phyloP scores from a whole-genome alignment of 208 protist species.

The Lotmaria passim region DNA sequence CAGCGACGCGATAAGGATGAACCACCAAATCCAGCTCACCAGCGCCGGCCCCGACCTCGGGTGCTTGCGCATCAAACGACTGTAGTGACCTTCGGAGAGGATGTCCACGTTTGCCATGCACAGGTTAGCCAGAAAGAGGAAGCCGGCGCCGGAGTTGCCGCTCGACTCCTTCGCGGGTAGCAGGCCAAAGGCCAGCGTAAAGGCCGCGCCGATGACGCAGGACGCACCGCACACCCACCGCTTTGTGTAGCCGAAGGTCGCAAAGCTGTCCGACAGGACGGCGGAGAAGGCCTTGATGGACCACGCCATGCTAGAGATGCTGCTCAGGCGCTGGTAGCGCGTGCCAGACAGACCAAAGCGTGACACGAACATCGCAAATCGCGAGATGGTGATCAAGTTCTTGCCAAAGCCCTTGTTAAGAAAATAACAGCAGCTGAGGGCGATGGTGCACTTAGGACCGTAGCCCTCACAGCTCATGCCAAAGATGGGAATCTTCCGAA shows the following conservation, averaged over 20 bases:
- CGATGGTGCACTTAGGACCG: slow-evolving; percentile 37
- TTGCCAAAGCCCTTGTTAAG: slow-evolving; percentile 53
- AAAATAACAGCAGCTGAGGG: slow-evolving; percentile 46
- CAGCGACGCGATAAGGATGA: slow-evolving; percentile 45
- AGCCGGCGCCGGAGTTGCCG: slow-evolving; percentile 39
- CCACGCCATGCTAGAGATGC: slow-evolving; percentile 49
- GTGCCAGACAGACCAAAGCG: slow-evolving; percentile 39
- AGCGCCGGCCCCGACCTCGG: slow-evolving; percentile 44
- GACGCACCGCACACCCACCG: slow-evolving; percentile 63
- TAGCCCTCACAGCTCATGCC: slow-evolving; percentile 44
- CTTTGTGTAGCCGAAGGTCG: slow-evolving; percentile 66
- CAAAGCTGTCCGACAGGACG: slow-evolving; percentile 54
- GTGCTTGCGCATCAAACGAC: slow-evolving; percentile 50
- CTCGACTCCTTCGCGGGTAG: slow-evolving; percentile 43
- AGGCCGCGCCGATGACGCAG: slow-evolving; percentile 40
- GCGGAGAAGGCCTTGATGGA: slow-evolving; percentile 65
- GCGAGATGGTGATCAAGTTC: slow-evolving; percentile 39
- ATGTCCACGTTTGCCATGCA: slow-evolving; percentile 75
- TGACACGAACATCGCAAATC: slow-evolving; percentile 51
- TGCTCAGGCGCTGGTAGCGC: slow-evolving; percentile 55
- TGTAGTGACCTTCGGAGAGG: slow-evolving; percentile 77
- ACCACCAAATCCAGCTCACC: slow-evolving; percentile 74
- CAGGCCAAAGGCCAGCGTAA: slow-evolving; percentile 46
- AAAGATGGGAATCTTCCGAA: slow-evolving; percentile 39
- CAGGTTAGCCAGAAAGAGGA: slow-evolving; percentile 60